Evolutionary conservation across 2,329 filamentous ascomycete genomes (phyloP), one percentile per base, ranked within the genome.

Genomic region (Penicillium hesseltinei): DNA sequence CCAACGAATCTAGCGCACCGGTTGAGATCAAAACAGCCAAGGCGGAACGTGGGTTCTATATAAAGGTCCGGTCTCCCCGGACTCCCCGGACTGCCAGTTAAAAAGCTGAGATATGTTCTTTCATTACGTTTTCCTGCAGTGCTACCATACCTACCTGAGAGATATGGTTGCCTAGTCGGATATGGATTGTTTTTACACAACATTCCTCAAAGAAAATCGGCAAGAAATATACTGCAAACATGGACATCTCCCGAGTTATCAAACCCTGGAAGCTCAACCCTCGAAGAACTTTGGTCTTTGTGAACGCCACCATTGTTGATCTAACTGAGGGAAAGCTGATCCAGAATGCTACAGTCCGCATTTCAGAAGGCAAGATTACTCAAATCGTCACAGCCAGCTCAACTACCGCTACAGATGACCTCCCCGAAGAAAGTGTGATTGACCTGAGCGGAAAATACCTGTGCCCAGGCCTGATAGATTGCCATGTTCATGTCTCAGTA

Each of bases 401-500:
- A 10, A 11, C 38, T 19, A 29, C 38, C 31, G 6, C 40, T 2
- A 51, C 15, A 19, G 43, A 54, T 17, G 42, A 42, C 4, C 15
- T 55, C 3, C 8, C 48, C 2, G 40, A 45, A 21, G 54, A 56
- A 5, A 35, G 43, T 8, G 33, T 62, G 0, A 60, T 81, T 45
- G 76, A 83, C 52, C 65, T 80, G 0, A 62, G 68, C 7, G 77
- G 78, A 10, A 77, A 75, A 50, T 83, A 76, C 61, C 64, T 84
- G 2, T 75, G 75, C 42, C 81, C 81, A 0, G 81, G 81, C 5
- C 71, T 84, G 15, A 82, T 82, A 40, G 82, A 84, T 59, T 78
- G 75, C 57, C 81, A 82, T 66, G 78, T 82, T 8, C 80, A 82
- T 58, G 64, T 82, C 38, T 70, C 71, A n/a, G 74, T 78, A 0